Percentiles rank a stretch among this genome's conserved stretches.
Conservation (phyloP, 176 grass and related monocot species). For the Raddia distichophylla region DNA sequence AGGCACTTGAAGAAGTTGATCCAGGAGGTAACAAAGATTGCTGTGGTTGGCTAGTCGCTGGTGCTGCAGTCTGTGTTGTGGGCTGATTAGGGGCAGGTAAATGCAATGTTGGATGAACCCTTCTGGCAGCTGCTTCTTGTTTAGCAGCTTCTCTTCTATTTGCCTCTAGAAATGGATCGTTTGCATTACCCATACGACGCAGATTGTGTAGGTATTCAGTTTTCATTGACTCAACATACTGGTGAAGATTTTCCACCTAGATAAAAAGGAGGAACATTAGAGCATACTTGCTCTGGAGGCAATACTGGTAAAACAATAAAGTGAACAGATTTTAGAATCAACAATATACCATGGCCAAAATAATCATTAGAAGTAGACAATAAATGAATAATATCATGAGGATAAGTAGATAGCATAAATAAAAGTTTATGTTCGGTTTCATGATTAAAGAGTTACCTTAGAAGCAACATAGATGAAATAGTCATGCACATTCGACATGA, state of each 20-base stretch:
- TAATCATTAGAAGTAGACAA: background rate
- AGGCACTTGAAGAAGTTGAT: conserved; percentile 49
- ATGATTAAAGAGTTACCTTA: conserved; percentile 60
- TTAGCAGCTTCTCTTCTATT: conserved; percentile 90
- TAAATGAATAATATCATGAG: background rate
- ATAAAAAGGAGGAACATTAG: conserved; percentile 31
- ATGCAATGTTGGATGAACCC: conserved; percentile 94
- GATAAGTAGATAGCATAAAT: no score
- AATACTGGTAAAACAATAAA: background rate
- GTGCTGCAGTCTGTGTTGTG: conserved; percentile 50
- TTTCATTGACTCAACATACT: conserved; percentile 89
- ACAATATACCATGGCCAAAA: no score
- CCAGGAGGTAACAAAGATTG: conserved; percentile 52
- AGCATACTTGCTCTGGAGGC: conserved; percentile 5
- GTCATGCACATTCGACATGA: conserved; percentile 94
- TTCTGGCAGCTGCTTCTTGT: conserved; percentile 81
- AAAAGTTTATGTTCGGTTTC: background rate
- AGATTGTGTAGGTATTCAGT: conserved; percentile 69
- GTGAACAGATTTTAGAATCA: no score
- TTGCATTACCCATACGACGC: conserved; percentile 59
- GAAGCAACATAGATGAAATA: conserved; percentile 96
- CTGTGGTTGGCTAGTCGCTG: conserved; percentile 48
- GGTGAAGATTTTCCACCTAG: conserved; percentile 96
- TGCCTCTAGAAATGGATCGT: conserved; percentile 94
- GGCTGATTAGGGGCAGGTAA: conserved; percentile 63